phyloP scores from a whole-genome alignment of 2,329 filamentous ascomycete species.

The Pseudogymnoascus sp. region DNA sequence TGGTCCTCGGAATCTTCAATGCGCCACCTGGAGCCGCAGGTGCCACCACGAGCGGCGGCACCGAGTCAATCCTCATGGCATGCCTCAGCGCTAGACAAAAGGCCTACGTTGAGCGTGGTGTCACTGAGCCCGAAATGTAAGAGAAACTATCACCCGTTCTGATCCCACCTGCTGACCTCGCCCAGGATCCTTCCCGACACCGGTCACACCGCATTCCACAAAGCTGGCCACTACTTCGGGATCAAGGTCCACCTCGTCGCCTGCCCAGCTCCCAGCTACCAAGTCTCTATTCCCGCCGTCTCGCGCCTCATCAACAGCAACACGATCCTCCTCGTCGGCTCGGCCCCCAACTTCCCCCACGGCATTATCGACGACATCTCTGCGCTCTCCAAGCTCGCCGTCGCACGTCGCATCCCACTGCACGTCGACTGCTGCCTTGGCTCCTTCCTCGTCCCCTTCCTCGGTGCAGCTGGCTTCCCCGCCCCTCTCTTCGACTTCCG shows the following conservation, averaged over 20 bases:
- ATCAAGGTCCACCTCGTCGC: conserved; percentile 87
- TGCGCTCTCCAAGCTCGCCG: conserved; percentile 71
- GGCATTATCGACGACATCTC: conserved; percentile 96
- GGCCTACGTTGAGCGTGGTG: conserved; percentile 72
- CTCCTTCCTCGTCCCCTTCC: conserved; percentile 87
- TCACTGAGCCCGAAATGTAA: conserved; percentile 92
- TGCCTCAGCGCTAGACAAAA: conserved; percentile 86
- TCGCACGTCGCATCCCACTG: conserved; percentile 71
- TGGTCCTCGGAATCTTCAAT: conserved; percentile 87
- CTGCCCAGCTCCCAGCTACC: conserved; percentile 77
- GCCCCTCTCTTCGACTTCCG: conserved; percentile 86
- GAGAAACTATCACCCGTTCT: conserved; percentile 22
- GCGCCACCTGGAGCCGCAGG: conserved; percentile 78
- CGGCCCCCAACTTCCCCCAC: conserved; percentile 94
- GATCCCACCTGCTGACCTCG: conserved; percentile 18
- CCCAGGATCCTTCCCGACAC: conserved; percentile 84
- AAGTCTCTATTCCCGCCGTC: conserved; percentile 71
- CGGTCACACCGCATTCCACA: conserved; percentile 91
- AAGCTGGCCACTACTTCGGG: conserved; percentile 90
- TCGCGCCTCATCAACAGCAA: conserved; percentile 86
- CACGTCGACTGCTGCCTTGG: conserved; percentile 98
- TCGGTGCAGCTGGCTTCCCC: conserved; percentile 89
- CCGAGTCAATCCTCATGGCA: conserved; percentile 95
- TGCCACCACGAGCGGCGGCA: conserved; percentile 85
- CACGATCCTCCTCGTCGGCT: conserved; percentile 87